Base-by-base conservation (phyloP, 495 filamentous ascomycete species). In the Diplogelasinospora grovesii region DNA sequence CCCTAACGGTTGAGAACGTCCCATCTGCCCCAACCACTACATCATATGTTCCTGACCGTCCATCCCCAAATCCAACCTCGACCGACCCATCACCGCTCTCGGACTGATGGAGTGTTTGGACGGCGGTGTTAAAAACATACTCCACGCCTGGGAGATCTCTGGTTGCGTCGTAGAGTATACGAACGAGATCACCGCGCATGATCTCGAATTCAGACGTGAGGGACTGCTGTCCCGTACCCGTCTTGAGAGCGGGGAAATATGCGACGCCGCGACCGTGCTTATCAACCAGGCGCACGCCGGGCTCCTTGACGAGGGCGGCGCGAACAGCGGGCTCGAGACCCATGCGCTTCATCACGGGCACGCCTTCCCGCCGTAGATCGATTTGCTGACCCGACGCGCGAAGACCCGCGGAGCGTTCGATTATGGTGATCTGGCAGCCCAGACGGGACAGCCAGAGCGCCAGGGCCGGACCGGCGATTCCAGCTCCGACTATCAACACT, bases 171-270 rank as follows among this genome's bases (percentile, higher is more conserved):
- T 68, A 66, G 2, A 77, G 40, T 13, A 79, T 64, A n/a, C 55
- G 25, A 6, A 59, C 62, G 19, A 81, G 39, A 40, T 77, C 67
- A 2, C 71, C 74, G 3, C 78, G 53, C 46, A 77, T 63, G 26
- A 81, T 73, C 54, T 79, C 78, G 39, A 59, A 78, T 50, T 79
- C 76, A 5, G 68, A 71, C 7, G 70, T 61, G 2, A 74, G 53
- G 25, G 51, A 56, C 56, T 77, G 70, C 26, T 46, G 47, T 16
- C 65, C 60, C 37, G 58, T 48, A 18, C 65, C 69, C 8, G 63
- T 60, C 23, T 49, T 50, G 24, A 53, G 61, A 11, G 67, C 56
- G 15, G 34, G 60, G 23, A 77, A 60, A 39, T 45, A 68, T 5
- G 59, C 74, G 39, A 47, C 56, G 3, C 48, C 41, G 26, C 46